Conservation (phyloP, 208 protist species). For the Strigomonas culicis region DNA sequence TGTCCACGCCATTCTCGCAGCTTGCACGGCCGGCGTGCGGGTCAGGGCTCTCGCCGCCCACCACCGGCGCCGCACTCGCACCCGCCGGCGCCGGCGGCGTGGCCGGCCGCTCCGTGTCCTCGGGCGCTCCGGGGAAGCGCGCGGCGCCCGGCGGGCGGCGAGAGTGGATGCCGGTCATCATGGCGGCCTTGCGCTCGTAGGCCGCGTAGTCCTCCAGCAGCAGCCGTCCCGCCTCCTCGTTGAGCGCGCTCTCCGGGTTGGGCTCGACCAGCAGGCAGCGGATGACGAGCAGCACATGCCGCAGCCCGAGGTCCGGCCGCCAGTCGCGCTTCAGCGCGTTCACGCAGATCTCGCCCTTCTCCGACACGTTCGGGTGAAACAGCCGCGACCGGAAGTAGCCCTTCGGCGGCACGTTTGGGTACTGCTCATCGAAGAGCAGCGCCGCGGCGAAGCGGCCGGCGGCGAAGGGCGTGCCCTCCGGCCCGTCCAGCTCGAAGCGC, state of each 20-base stretch:
- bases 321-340: constrained; percentile 99
- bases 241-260: constrained; percentile 98
- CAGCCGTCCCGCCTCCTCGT: constrained; percentile 97
- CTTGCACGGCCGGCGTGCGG: neutral
- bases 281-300: constrained; percentile 95
- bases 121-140: constrained; percentile 19
- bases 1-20: neutral
- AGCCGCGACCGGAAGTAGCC: constrained; percentile 98
- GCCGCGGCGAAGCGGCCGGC: constrained; percentile 92
- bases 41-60: neutral
- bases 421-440: constrained; percentile 92
- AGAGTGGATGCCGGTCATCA: constrained; percentile 81
- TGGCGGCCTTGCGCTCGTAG: constrained; percentile 74
- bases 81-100: neutral
- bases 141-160: constrained; percentile 29
- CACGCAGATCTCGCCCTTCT: constrained; percentile 98
- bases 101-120: constrained; percentile 1
- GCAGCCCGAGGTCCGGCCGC: constrained; percentile 90
- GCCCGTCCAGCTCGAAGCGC: constrained; percentile 92
- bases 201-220: constrained; percentile 95
- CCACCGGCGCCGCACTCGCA: neutral
- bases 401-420: constrained; percentile 95
- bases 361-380: constrained; percentile 99
- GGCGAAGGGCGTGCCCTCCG: constrained; percentile 95
- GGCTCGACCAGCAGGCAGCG: constrained; percentile 97